Percentiles rank a stretch among this genome's conserved stretches.
These are phyloP conservation scores for Chamaecyparis obtusa DNA, from an alignment of 75 land plant species.

Conservation along the genomic window DNA sequence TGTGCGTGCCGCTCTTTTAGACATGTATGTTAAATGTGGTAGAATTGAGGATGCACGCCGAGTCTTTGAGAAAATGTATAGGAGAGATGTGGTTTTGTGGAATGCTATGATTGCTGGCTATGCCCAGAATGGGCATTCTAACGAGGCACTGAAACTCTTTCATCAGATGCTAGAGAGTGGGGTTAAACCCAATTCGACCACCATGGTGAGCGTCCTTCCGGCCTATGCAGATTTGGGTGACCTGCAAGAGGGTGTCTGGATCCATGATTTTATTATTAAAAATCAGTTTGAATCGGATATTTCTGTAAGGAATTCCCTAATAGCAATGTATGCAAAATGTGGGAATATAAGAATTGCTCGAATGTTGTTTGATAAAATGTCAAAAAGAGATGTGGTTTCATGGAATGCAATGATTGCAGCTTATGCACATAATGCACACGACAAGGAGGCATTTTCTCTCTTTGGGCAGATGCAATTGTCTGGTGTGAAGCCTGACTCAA, in stretches of 20 bases:
- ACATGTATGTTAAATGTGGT: slow-evolving; percentile 22
- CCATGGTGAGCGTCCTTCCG: slow-evolving; percentile 15
- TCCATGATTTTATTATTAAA: slow-evolving; percentile 9
- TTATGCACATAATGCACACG: slow-evolving; percentile 17
- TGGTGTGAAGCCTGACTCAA: slow-evolving; percentile 10
- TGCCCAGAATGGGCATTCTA: slow-evolving; percentile 12
- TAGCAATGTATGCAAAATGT: slow-evolving; percentile 34
- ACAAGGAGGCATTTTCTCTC: slow-evolving; percentile 17
- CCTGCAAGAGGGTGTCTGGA: slow-evolving; percentile 13
- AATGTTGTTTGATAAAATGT: slow-evolving; percentile 15
- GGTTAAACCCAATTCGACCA: slow-evolving; percentile 12
- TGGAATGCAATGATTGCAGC: slow-evolving; percentile 27
- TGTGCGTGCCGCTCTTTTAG: slow-evolving; percentile 15
- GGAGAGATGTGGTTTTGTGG: slow-evolving; percentile 19
- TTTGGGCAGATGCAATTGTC: slow-evolving; percentile 14
- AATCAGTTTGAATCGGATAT: slow-evolving; percentile 15
- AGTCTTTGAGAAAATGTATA: slow-evolving; percentile 17
- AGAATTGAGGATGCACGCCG: slow-evolving; percentile 21
- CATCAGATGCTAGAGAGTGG: slow-evolving; percentile 8
- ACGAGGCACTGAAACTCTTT: slow-evolving; percentile 16
- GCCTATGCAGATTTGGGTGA: slow-evolving; percentile 17
- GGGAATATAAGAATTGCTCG: slow-evolving; percentile 17
- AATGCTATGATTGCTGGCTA: slow-evolving; percentile 25
- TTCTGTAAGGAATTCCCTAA: slow-evolving; percentile 20
- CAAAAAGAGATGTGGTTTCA: slow-evolving; percentile 12